Conservation (phyloP, 345 rosid genomes). For the Erodium maritimum region DNA sequence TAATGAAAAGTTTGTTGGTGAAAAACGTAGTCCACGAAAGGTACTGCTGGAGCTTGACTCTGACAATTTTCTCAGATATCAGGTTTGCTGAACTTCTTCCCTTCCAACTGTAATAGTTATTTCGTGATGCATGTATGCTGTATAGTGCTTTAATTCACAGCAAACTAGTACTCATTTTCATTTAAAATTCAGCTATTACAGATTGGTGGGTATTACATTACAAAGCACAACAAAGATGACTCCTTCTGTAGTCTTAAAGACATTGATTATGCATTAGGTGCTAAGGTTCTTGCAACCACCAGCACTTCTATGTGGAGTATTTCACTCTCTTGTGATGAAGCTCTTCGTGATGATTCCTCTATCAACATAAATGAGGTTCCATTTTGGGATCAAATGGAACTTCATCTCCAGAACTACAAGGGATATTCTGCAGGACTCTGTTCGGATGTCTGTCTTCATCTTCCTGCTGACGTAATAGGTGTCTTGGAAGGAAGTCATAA, state of each 20-base stretch:
- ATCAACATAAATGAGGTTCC: conserved; percentile 18
- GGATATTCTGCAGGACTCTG: conserved; percentile 17
- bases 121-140: neutral
- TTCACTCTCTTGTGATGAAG: conserved; percentile 35
- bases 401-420: conserved; percentile 1
- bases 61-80: conserved; percentile 29
- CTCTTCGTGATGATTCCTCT: conserved; percentile 15
- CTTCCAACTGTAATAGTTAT: neutral
- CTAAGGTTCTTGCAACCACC: conserved; percentile 32
- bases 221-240: conserved; percentile 41
- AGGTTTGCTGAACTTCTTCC: conserved; percentile 22
- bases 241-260: conserved; percentile 29
- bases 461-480: conserved; percentile 25
- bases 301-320: conserved; percentile 40
- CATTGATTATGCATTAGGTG: conserved; percentile 16
- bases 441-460: conserved; percentile 45
- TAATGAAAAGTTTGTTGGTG: conserved; percentile 15
- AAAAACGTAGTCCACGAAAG: conserved; percentile 26
- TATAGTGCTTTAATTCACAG: neutral
- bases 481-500: conserved; percentile 27
- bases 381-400: conserved; percentile 17
- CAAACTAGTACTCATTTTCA: conserved; percentile 12
- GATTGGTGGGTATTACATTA: conserved; percentile 59
- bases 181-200: conserved; percentile 46
- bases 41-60: conserved; percentile 52